phyloP scores from a whole-genome alignment of 495 filamentous ascomycete species.

The Penicillium waksmanii region DNA sequence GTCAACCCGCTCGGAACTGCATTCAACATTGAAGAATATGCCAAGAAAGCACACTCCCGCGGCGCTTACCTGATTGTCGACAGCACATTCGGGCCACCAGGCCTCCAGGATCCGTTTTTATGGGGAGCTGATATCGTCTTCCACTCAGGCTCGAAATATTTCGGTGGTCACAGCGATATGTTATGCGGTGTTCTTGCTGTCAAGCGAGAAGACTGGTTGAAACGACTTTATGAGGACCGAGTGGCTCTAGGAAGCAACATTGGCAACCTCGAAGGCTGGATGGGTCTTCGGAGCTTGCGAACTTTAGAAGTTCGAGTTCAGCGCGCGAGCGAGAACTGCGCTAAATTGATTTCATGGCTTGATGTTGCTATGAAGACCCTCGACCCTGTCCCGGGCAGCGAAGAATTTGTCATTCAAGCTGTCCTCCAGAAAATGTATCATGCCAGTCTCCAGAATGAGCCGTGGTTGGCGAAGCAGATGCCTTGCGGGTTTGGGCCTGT shows the following conservation, averaged over 20 bases:
- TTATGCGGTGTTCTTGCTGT: constrained; percentile 78
- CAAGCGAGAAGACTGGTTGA: constrained; percentile 54
- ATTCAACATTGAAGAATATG: constrained; percentile 64
- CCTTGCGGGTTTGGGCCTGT: constrained; percentile 84
- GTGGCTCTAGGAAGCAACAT: constrained; percentile 73
- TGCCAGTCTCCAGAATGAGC: constrained; percentile 69
- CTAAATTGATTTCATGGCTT: constrained; percentile 69
- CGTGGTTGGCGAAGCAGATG: constrained; percentile 84
- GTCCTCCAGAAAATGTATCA: constrained; percentile 66
- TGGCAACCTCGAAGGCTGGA: constrained; percentile 85
- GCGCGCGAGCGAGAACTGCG: constrained; percentile 67
- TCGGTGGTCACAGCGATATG: constrained; percentile 88
- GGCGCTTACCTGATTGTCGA: constrained; percentile 81
- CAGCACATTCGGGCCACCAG: constrained; percentile 87
- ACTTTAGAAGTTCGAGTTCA: constrained; percentile 78
- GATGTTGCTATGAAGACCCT: constrained; percentile 41
- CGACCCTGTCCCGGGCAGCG: constrained; percentile 29
- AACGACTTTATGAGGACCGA: constrained; percentile 62
- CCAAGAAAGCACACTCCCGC: constrained; percentile 62
- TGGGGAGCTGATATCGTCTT: constrained; percentile 79
- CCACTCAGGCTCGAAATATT: constrained; percentile 89
- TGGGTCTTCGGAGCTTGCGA: constrained; percentile 77
- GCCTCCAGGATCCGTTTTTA: constrained; percentile 77
- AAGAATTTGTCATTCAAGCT: constrained; percentile 43
- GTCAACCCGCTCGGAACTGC: constrained; percentile 83